These are phyloP conservation scores for Knufia petricola DNA, from an alignment of 2,329 filamentous ascomycete species.

Conservation along the genomic window DNA sequence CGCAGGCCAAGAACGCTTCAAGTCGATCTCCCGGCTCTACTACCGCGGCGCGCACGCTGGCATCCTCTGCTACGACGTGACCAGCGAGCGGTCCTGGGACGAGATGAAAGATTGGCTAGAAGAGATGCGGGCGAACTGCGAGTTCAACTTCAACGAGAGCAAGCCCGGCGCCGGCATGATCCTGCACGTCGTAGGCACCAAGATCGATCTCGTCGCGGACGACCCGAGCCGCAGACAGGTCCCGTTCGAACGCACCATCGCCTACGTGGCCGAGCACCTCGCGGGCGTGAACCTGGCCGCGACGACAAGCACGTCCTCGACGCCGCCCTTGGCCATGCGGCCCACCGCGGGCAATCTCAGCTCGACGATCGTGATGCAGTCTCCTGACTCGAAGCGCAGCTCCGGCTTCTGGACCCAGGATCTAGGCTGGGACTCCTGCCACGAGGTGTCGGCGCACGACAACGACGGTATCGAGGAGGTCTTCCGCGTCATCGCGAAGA, in stretches of 20 bases:
- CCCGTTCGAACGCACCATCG: constrained; percentile 89
- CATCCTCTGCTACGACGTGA: constrained; percentile 91
- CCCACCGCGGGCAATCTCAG: constrained; percentile 24
- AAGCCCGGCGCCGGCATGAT: constrained; percentile 54
- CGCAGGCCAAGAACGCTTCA: constrained; percentile 88
- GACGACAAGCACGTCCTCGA: constrained; percentile 52
- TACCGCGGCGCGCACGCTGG: constrained; percentile 92
- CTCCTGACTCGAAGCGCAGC: constrained; percentile 37
- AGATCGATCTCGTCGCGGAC: constrained; percentile 78
- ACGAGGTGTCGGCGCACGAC: constrained; percentile 89
- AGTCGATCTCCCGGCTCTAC: constrained; percentile 88
- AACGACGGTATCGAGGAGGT: constrained; percentile 96
- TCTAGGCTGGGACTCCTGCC: constrained; percentile 91
- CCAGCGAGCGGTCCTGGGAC: constrained; percentile 70
- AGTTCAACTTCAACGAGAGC: constrained; percentile 30
- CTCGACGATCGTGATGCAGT: constrained; percentile 21
- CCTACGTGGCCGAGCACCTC: constrained; percentile 86
- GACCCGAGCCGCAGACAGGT: constrained; percentile 73
- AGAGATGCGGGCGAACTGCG: constrained; percentile 70
- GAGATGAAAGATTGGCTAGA: constrained; percentile 89
- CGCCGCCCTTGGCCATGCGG: constrained; percentile 52
- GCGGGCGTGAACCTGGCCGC: constrained; percentile 43
- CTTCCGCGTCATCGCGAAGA: constrained; percentile 80
- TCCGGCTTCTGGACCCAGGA: constrained; percentile 69
- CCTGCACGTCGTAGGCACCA: constrained; percentile 90